A percentile compares a stretch with the other conserved stretches of the same genome.
These are phyloP conservation scores for Fonsecaea multimorphosa DNA, from an alignment of 2,329 filamentous ascomycete genomes.

Conservation along the genomic window DNA sequence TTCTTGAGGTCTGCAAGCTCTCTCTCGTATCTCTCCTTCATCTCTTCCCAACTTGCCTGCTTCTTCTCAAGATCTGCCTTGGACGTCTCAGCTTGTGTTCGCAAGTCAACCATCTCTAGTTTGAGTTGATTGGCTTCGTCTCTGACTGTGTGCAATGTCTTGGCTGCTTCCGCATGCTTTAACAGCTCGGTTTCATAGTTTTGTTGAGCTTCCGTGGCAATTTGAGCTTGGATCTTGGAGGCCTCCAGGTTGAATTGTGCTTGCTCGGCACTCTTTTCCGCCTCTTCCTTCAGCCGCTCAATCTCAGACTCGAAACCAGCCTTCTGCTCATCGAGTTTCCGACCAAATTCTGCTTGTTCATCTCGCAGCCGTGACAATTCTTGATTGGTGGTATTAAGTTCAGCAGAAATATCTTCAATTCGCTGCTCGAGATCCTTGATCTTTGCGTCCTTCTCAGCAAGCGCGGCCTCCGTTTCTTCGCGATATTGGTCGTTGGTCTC, in stretches of 20 bases:
- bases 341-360: conserved; percentile 75
- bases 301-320: conserved; percentile 78
- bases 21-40: conserved; percentile 78
- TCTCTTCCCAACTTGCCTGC: conserved; percentile 86
- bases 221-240: conserved; percentile 89
- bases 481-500: conserved; percentile 84
- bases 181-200: conserved; percentile 94
- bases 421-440: conserved; percentile 83
- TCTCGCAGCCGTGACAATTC: conserved; percentile 82
- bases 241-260: conserved; percentile 88
- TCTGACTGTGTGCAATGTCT: conserved; percentile 78
- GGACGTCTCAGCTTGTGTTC: conserved; percentile 83
- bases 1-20: conserved; percentile 80
- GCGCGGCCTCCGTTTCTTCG: conserved; percentile 78
- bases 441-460: conserved; percentile 77
- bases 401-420: conserved; percentile 79
- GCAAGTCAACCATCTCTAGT: conserved; percentile 74
- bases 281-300: conserved; percentile 79
- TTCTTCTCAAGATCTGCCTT: conserved; percentile 78
- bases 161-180: conserved; percentile 95
- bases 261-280: conserved; percentile 77
- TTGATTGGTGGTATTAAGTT: conserved; percentile 79
- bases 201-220: conserved; percentile 89
- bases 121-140: conserved; percentile 81
- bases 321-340: conserved; percentile 81